Base-by-base conservation (phyloP, 352 stramenopile genomes). In the Phytophthora chlamydospora region DNA sequence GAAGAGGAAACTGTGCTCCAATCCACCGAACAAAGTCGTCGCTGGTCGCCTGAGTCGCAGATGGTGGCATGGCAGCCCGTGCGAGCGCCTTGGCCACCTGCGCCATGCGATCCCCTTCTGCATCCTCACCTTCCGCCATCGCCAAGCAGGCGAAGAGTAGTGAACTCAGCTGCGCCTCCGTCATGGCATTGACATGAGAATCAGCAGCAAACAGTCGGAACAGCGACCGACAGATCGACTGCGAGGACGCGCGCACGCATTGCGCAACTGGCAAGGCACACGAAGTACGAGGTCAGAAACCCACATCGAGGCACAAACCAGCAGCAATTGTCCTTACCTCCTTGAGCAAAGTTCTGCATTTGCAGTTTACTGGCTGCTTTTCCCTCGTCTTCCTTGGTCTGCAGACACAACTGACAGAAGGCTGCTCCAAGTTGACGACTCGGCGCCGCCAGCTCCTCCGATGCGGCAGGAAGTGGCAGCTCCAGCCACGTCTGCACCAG, bases 21-120 rank as follows among this genome's bases (percentile, higher is more conserved):
- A 68, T 62, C 83, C 83, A 95, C 10, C 72, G 73, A 5, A 90
- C 56, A 38, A 94, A 89, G 13, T 88, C 81, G 29, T 90, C 73
- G 14, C 60, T 78, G 6, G 80, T 80, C 8, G 43, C 29, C 17
- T 76, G 29, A 12, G 58, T 66, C 5, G 43, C 41, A 6, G 75
- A 54, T 38, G 64, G 45, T 11, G 52, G 66, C 32, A 90, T 53
- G 1, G 76, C 80, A 14, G 75, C 74, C 33, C 61, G 61, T 11
- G 75, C 71, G 7, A 93, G 73, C 21, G 60, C 49, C 33, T 82
- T 75, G 6, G 77, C 71, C 13, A 78, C 67, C 11, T 62, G 52
- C n/a, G 71, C 55, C 17, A 79, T 44, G 4, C 60, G 45, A 21
- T 68, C 51, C 1, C 38, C 62, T 34, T 88, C 72, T 33, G 80